Evolutionary conservation across 306 rosid genomes (phyloP).

Genomic region (Castanea sativa): DNA sequence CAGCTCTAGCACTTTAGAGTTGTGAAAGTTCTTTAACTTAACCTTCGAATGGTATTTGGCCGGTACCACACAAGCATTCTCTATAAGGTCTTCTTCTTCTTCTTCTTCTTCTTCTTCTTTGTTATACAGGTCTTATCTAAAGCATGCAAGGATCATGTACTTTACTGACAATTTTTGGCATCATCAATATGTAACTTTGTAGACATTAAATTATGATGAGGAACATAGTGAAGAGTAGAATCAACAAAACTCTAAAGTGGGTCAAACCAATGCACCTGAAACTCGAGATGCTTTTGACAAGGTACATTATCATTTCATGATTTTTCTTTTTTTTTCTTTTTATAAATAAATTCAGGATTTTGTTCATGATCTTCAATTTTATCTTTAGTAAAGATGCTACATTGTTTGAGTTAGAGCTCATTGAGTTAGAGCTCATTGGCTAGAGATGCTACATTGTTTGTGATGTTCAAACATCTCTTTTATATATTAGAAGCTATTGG

Average conservation of each 20-base stretch:
- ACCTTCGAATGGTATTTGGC: too few species aligned
- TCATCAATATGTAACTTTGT: neutral
- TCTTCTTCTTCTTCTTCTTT: too few species aligned
- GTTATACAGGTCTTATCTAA: too few species aligned
- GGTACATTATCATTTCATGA: slow-evolving; percentile 26
- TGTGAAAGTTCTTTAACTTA: too few species aligned
- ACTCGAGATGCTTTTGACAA: slow-evolving; percentile 31
- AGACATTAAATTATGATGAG: slow-evolving; percentile 11
- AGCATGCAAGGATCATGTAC: too few species aligned
- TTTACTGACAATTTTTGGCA: too few species aligned
- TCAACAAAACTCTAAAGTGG: slow-evolving; percentile 37
- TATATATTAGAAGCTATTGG: neutral
- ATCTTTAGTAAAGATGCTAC: neutral
- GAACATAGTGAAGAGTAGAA: slow-evolving; percentile 20
- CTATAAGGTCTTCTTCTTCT: too few species aligned
- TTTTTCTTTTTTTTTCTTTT: neutral
- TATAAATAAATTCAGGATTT: neutral
- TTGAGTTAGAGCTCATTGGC: too few species aligned
- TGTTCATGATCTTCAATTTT: neutral
- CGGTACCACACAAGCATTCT: too few species aligned
- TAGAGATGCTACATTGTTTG: neutral
- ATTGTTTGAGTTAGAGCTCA: too few species aligned
- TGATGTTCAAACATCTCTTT: neutral
- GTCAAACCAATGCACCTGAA: slow-evolving; percentile 35
- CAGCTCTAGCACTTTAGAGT: too few species aligned